Percentiles rank a stretch among this genome's conserved stretches.
Evolutionary conservation across 1,284 basidiomycete species (phyloP).

Genomic region (Microbotryomycetes sp.): DNA sequence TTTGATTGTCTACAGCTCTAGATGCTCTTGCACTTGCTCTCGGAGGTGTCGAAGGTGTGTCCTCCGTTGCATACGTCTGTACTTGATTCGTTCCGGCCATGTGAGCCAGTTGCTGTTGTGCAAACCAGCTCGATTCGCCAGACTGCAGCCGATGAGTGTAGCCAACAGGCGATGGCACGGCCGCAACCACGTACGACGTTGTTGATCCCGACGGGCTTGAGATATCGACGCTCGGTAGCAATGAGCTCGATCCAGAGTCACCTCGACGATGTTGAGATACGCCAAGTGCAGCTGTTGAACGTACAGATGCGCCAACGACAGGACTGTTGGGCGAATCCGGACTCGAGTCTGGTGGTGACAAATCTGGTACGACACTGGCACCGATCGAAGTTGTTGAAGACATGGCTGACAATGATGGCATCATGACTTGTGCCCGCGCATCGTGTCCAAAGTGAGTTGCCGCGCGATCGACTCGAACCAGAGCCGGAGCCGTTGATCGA

Average conservation of each 20-base stretch:
- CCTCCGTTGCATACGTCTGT: background rate
- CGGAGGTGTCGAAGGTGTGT: background rate
- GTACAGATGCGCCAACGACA: background rate
- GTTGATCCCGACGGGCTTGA: background rate
- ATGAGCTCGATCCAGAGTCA: background rate
- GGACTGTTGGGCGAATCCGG: background rate
- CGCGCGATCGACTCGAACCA: too few species aligned
- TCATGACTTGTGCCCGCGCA: background rate
- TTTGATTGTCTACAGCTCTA: background rate
- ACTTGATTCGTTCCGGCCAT: background rate
- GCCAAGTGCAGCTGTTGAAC: background rate
- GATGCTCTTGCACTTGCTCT: background rate
- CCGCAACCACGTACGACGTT: background rate
- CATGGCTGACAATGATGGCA: background rate
- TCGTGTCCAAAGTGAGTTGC: too few species aligned
- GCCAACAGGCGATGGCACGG: background rate
- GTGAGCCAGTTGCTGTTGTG: background rate
- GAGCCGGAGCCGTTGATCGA: too few species aligned
- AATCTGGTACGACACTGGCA: too few species aligned
- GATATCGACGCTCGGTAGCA: background rate
- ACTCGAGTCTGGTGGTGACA: background rate
- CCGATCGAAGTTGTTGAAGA: background rate
- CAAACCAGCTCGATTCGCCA: background rate
- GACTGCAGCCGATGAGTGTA: background rate
- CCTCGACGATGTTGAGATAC: background rate